These are phyloP conservation scores for Penicillium griseofulvum DNA, from an alignment of 2,329 filamentous ascomycete species.

Conservation along the genomic window DNA sequence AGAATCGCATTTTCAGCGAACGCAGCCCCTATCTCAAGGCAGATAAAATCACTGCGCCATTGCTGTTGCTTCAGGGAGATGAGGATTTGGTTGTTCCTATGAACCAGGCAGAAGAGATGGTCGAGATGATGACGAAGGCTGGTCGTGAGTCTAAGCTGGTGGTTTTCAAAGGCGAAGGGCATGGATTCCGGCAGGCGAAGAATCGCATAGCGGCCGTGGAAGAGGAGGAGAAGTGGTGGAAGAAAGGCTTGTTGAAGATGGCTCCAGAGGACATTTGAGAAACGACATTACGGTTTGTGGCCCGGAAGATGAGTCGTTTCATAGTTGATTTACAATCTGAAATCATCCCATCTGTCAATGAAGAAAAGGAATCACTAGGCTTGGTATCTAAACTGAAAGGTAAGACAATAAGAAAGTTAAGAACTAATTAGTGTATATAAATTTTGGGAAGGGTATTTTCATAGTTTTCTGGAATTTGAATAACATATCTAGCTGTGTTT, in stretches of 20 bases:
- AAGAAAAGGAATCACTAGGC: no score
- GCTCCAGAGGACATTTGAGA: background rate
- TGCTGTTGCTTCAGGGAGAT: conserved; percentile 56
- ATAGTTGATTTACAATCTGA: no score
- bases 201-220: conserved; percentile 43
- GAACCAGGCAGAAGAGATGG: conserved; percentile 55
- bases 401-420: no score
- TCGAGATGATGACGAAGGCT: conserved; percentile 40
- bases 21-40: conserved; percentile 51
- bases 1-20: conserved; percentile 43
- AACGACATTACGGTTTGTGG: no score
- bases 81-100: conserved; percentile 58
- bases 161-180: conserved; percentile 50
- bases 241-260: conserved; percentile 12
- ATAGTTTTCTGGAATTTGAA: no score
- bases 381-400: no score
- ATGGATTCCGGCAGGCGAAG: conserved; percentile 46
- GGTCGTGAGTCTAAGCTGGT: conserved; percentile 48
- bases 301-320: no score
- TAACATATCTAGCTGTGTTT: no score
- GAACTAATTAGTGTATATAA: no score
- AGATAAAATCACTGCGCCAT: conserved; percentile 46
- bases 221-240: conserved; percentile 51
- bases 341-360: no score
- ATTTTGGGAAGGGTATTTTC: no score